phyloP scores from a whole-genome alignment of 306 rosid species.

The Biancaea sappan region DNA sequence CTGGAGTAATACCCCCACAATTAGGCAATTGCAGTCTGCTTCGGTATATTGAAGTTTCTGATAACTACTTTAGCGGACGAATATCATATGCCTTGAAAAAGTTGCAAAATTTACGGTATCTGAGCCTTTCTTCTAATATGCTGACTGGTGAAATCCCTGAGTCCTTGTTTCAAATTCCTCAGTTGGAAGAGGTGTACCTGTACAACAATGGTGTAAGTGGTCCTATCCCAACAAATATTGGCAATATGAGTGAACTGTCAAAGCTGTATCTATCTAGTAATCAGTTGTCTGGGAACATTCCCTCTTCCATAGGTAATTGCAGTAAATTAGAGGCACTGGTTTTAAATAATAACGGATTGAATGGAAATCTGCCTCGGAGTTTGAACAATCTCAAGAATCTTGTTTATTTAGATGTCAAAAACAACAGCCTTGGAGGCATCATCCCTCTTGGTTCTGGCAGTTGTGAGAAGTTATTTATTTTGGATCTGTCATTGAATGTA shows the following conservation, averaged over 20 bases:
- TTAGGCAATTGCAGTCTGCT: slow-evolving; percentile 56
- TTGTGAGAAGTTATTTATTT: not conserved
- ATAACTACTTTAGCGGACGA: slow-evolving; percentile 45
- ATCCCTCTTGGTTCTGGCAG: not conserved
- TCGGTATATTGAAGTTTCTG: slow-evolving; percentile 44
- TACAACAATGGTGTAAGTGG: not conserved
- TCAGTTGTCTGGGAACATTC: not conserved
- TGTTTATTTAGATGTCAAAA: not conserved
- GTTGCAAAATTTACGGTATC: slow-evolving; percentile 23
- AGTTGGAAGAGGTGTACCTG: not conserved
- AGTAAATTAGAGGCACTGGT: too few species aligned
- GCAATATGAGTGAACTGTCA: not conserved
- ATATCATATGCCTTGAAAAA: slow-evolving; percentile 45
- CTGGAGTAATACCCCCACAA: slow-evolving; percentile 43
- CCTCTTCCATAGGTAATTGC: too few species aligned
- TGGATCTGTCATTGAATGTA: not conserved
- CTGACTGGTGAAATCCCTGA: not conserved
- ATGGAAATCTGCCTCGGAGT: too few species aligned
- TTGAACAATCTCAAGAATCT: not conserved
- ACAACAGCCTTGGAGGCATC: not conserved
- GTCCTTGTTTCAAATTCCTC: not conserved
- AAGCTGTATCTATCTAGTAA: not conserved
- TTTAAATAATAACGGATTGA: too few species aligned
- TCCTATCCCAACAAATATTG: not conserved
- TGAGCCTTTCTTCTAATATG: not conserved